Base-by-base conservation (phyloP, 331 rosid species). In the Pyrus hybrid region DNA sequence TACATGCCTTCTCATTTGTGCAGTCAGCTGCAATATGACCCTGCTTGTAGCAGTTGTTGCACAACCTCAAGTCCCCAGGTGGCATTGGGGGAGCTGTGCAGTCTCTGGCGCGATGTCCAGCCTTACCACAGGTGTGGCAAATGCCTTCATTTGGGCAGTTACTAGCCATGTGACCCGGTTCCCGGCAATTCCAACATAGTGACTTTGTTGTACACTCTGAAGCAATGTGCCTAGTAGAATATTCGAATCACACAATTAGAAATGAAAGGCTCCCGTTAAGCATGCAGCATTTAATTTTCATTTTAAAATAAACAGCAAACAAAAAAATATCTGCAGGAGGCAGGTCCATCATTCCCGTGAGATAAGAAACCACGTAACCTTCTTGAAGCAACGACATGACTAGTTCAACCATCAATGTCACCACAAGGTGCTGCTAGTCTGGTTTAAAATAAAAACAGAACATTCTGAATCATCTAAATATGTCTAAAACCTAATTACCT, bases 121-220 rank as follows among this genome's bases (percentile, higher is more conserved):
- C 85, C 86, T 94, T 94, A 53, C 99, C 97, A 78, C 99, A 94
- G 66, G 95, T 90, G 82, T 94, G 99, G 91, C 99, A 94, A 71
- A 94, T 90, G 70, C 99, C 99, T 80, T 94, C 99, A 73, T 94
- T 94, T 13, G 96, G 91, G 81, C 99, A 94, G 84, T 66, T 84
- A 71, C 84, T 92, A 21, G 99, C 99, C 97, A 94, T 83, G 87
- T 94, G 99, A 17, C 99, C 97, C n/a, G 97, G 92, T 82, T 94
- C 97, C 43, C 96, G 90, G 79, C 99, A 94, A 75, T 94, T 94
- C 99, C 99, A 94, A 82, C 97, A 94, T 71, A 94, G 87, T 0
- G 99, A 90, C 77, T 94, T 94, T 7, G 97, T 92, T 68, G 96
- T 83, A 79, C 99, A 94, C 86, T 94, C 99, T 21, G 97, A 88